A percentile compares a stretch with the other conserved stretches of the same genome.
Evolutionary conservation across 176 grass and related monocot species (phyloP).

Genomic region (Lolium perenne): DNA sequence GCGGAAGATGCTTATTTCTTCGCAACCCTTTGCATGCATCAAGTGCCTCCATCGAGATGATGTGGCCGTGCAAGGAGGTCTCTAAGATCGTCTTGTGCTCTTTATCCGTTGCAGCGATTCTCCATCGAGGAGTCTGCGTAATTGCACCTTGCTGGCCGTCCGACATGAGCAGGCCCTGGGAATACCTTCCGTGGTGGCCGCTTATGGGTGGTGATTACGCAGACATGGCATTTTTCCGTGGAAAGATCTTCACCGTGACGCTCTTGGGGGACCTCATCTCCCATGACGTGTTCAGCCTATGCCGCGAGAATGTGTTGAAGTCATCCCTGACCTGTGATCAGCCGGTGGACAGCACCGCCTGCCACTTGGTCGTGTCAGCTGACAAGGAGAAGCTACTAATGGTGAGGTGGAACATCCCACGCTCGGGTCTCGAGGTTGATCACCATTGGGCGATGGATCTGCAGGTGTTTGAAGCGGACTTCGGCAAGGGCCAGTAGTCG

Average conservation of each 20-base stretch:
- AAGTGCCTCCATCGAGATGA: not conserved
- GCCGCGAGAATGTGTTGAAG: not conserved
- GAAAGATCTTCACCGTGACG: not conserved
- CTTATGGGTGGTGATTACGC: not conserved
- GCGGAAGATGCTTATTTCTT: not conserved
- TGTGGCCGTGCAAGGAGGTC: not conserved
- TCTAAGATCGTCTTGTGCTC: not conserved
- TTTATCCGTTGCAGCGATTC: not conserved
- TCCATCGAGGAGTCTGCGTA: not conserved
- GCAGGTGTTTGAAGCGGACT: not conserved
- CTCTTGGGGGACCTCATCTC: not conserved
- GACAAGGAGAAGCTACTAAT: not conserved
- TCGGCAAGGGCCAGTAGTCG: not conserved
- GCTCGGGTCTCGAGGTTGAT: not conserved
- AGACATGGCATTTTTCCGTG: not conserved
- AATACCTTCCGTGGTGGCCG: not conserved
- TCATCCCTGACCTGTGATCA: not conserved
- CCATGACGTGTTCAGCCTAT: not conserved
- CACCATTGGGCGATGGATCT: not conserved
- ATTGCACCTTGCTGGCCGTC: not conserved
- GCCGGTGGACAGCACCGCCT: not conserved
- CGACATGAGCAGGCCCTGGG: not conserved
- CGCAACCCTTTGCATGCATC: not conserved
- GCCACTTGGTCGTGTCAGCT: not conserved
- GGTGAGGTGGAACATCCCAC: not conserved